Conservation (phyloP, 2,329 filamentous ascomycete species). For the Aureobasidium lini region DNA sequence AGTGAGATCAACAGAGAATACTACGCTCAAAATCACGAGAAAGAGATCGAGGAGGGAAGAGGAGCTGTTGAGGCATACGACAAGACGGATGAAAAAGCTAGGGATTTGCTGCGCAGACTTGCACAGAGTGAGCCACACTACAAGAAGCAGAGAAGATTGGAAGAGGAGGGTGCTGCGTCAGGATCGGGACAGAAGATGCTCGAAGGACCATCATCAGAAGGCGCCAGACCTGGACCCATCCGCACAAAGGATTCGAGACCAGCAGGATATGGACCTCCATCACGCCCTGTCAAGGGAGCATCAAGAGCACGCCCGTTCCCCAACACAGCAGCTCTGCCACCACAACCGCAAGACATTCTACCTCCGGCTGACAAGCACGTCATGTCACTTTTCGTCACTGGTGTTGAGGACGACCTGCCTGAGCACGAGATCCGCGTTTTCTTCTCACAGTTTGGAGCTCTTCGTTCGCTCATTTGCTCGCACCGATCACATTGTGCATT, state of each 20-base stretch:
- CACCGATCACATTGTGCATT: slow-evolving; percentile 97
- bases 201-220: slow-evolving; percentile 30
- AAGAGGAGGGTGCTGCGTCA: slow-evolving; percentile 43
- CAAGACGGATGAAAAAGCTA: slow-evolving; percentile 93
- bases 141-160: slow-evolving; percentile 72
- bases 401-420: slow-evolving; percentile 90
- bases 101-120: slow-evolving; percentile 74
- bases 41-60: slow-evolving; percentile 85
- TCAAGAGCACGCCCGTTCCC: slow-evolving; percentile 52
- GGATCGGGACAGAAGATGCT: slow-evolving; percentile 35
- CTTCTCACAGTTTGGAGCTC: slow-evolving; percentile 80
- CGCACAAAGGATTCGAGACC: slow-evolving; percentile 56
- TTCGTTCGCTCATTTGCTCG: slow-evolving; percentile 89
- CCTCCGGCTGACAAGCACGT: slow-evolving; percentile 80
- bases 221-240: slow-evolving; percentile 59
- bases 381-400: slow-evolving; percentile 89
- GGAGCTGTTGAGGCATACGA: slow-evolving; percentile 80
- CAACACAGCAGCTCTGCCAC: slow-evolving; percentile 64
- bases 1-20: slow-evolving; percentile 94
- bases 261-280: slow-evolving; percentile 20
- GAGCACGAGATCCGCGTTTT: slow-evolving; percentile 87
- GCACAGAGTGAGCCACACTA: slow-evolving; percentile 95
- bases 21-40: slow-evolving; percentile 95
- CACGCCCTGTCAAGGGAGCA: slow-evolving; percentile 36
- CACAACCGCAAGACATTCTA: slow-evolving; percentile 74